Evolutionary conservation across 2,329 filamentous ascomycete species (phyloP).

Genomic region (Didymella arachidicola): DNA sequence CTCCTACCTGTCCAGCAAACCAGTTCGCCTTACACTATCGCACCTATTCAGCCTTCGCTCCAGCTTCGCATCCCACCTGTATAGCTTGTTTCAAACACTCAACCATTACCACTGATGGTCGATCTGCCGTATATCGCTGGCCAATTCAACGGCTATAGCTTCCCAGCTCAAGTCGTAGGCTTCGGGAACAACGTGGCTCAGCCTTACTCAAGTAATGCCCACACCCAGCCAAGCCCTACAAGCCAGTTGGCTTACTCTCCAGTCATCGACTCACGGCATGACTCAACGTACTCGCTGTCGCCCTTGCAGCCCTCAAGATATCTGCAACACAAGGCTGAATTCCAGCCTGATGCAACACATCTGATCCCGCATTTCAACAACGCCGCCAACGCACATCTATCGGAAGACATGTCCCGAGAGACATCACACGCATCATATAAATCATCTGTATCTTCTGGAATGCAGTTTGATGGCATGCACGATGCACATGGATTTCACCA

Average conservation of each 20-base stretch:
- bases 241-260: background rate
- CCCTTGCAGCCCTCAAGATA: background rate
- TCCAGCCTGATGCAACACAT: background rate
- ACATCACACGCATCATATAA: background rate
- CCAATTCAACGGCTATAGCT: background rate
- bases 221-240: background rate
- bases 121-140: background rate
- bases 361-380: background rate
- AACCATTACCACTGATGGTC: background rate
- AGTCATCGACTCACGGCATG: background rate
- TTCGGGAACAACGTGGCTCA: background rate
- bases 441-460: background rate
- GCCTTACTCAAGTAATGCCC: background rate
- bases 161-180: background rate
- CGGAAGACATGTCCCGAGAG: background rate
- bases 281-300: background rate
- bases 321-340: background rate
- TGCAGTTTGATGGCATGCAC: background rate
- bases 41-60: background rate
- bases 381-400: background rate
- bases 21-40: background rate
- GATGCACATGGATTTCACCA: background rate
- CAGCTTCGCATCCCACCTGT: background rate
- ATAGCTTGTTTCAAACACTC: background rate
- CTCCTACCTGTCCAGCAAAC: background rate